Base-by-base conservation (phyloP, 202 grass and related monocot species). In the Sporobolus alterniflorus region DNA sequence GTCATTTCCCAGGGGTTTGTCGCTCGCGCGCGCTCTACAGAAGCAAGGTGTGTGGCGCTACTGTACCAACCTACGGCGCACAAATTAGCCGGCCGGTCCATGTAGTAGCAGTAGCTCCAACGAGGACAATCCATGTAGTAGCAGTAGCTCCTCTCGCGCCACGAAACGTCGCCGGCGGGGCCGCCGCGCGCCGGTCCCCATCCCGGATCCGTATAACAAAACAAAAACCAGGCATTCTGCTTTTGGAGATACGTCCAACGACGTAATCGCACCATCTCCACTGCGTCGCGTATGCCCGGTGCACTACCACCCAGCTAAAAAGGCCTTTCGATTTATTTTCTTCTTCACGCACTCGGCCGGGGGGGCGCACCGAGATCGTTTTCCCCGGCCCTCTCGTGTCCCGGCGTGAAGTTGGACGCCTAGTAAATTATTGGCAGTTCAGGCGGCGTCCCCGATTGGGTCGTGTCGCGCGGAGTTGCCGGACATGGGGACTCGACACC, bases 401-500 rank as follows among this genome's bases (percentile, higher is more conserved):
- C 16, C 26, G 67, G 75, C 83, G 75, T n/a, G n/a, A n/a, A n/a
- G n/a, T n/a, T n/a, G n/a, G n/a, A n/a, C n/a, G n/a, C n/a, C n/a
- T n/a, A n/a, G n/a, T n/a, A n/a, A n/a, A n/a, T n/a, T n/a, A n/a
- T n/a, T n/a, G n/a, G n/a, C n/a, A n/a, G n/a, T n/a, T n/a, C n/a
- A n/a, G n/a, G n/a, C n/a, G 59, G 30, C 7, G 36, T 39, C 36
- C 25, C 56, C 42, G 17, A 73, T 70, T 79, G 55, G 72, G 64
- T 9, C 50, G 64, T 47, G 21, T 0, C n/a, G n/a, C n/a, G n/a
- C n/a, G n/a, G 11, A 30, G 30, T 28, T 78, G 54, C 55, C 16
- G 46, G 5, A 1, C 46, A 51, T 66, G 7, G 54, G 51, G 67
- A 46, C 56, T 86, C 83, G 43, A 13, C 75, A 12, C 83, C 75